Evolutionary conservation across 495 filamentous ascomycete species (phyloP), one percentile per base, ranked within the genome.

Genomic region (Lasiosphaeria miniovina): DNA sequence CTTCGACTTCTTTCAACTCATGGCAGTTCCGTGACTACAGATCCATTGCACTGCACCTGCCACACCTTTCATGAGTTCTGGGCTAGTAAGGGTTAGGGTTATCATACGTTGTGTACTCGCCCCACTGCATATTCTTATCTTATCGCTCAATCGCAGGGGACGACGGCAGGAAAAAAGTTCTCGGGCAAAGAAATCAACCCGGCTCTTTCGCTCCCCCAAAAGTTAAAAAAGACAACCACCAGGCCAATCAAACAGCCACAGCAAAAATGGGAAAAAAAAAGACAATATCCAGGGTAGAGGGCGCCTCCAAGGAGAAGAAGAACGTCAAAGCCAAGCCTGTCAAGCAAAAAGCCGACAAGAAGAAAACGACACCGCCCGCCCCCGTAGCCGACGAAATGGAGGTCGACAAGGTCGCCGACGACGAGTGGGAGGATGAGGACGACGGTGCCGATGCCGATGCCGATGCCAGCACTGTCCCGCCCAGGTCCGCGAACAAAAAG

Each of bases 291-390:
- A 48, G 55, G 84, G 8, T 14, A 15, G 12, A 89, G 62, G 82
- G 86, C 68, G 84, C 54, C 8, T 38, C 88, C 49, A 77, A 83
- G 14, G 84, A 92, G 62, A 84, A 88, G 64, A 83, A 86, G 53
- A 81, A 11, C 52, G n/a, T n/a, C n/a, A n/a, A n/a, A n/a, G n/a
- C n/a, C n/a, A n/a, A n/a, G n/a, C 15, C 41, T n/a, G 11, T n/a
- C 11, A 45, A 6, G 41, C 24, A 41, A 24, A 54, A 54, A 34
- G 8, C 12, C 40, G 40, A 24, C 40, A 52, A 52, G 50, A 33
- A 48, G 41, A 45, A n/a, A 45, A 45, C 11, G 15, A 4, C 12
- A 45, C 41, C 41, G 41, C 41, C 41, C 11, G 15, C 41, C 4
- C 40, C 41, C 32, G 54, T 56, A 10, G 54, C 24, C 14, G 54